Conservation (phyloP, 176 grass and related monocot species). For the Carex littledalei region DNA sequence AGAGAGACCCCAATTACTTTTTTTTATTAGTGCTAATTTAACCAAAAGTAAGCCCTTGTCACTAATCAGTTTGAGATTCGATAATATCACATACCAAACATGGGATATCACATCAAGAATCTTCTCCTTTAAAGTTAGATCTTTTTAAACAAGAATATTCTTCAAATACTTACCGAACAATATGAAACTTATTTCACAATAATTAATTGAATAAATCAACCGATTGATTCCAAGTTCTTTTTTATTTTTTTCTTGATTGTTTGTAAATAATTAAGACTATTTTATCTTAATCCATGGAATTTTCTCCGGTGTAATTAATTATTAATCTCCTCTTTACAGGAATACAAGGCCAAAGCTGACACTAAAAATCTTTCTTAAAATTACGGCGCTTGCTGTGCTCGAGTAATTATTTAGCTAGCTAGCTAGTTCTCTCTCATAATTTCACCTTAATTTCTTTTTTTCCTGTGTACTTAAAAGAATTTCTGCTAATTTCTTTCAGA, state of each 20-base stretch:
- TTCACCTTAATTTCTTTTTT: neutral
- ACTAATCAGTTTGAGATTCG: neutral
- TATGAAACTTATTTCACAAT: neutral
- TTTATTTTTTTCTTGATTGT: neutral
- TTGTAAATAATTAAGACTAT: neutral
- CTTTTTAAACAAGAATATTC: neutral
- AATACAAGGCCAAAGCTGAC: conserved; percentile 56
- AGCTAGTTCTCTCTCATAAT: neutral
- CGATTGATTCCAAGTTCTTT: too few species aligned
- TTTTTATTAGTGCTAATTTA: neutral
- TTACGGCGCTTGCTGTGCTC: conserved; percentile 47
- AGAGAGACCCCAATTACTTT: neutral
- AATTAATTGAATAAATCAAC: too few species aligned
- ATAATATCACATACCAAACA: neutral
- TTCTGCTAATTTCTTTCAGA: conserved; percentile 23
- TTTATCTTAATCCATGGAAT: neutral
- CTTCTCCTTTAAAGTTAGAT: neutral
- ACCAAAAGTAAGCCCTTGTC: neutral
- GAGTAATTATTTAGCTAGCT: conserved; percentile 49
- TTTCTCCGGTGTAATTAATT: neutral
- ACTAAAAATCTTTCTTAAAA: conserved; percentile 53
- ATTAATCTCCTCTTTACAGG: conserved; percentile 27
- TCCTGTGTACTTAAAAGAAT: neutral
- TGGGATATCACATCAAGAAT: conserved; percentile 10
- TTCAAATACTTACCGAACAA: neutral